phyloP scores from a whole-genome alignment of 2,329 filamentous ascomycete species.

The Phyllosticta paracitricarpa region DNA sequence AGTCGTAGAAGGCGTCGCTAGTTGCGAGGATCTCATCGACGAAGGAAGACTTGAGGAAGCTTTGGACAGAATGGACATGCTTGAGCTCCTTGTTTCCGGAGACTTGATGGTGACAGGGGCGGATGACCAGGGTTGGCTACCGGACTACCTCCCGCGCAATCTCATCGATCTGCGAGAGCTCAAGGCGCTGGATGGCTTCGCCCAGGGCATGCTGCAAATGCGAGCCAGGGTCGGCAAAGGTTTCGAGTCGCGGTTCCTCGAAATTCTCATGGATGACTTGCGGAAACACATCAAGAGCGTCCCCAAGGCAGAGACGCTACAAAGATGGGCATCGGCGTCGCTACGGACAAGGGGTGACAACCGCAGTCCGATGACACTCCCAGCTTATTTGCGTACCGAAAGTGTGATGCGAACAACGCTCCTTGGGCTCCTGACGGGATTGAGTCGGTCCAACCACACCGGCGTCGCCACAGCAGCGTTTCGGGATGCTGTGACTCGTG shows the following conservation, averaged over 20 bases:
- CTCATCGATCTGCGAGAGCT: conserved; percentile 64
- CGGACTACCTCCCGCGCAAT: conserved; percentile 26
- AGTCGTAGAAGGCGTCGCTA: conserved; percentile 63
- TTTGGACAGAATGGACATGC: conserved; percentile 62
- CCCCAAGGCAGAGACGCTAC: conserved; percentile 61
- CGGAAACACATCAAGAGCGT: conserved; percentile 69
- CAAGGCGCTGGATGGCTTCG: conserved; percentile 69
- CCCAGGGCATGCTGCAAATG: conserved; percentile 64
- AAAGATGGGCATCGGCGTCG: conserved; percentile 73
- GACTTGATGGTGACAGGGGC: conserved; percentile 39
- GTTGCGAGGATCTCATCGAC: conserved; percentile 74
- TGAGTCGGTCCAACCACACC: conserved; percentile 74
- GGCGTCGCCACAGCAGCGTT: conserved; percentile 74
- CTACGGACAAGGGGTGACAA: conserved; percentile 60
- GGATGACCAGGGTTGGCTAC: conserved; percentile 23
- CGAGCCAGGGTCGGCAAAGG: conserved; percentile 75
- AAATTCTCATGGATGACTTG: conserved; percentile 68
- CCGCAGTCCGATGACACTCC: conserved; percentile 53
- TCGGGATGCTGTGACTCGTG: conserved; percentile 71
- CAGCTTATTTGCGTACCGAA: conserved; percentile 67
- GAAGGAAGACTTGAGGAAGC: conserved; percentile 74
- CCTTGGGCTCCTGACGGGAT: conserved; percentile 59
- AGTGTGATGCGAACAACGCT: conserved; percentile 62
- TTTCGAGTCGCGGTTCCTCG: conserved; percentile 73
- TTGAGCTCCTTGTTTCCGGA: conserved; percentile 75